Conservation (phyloP, 768 basidiomycete genomes). For the Leccinum uliginosum region DNA sequence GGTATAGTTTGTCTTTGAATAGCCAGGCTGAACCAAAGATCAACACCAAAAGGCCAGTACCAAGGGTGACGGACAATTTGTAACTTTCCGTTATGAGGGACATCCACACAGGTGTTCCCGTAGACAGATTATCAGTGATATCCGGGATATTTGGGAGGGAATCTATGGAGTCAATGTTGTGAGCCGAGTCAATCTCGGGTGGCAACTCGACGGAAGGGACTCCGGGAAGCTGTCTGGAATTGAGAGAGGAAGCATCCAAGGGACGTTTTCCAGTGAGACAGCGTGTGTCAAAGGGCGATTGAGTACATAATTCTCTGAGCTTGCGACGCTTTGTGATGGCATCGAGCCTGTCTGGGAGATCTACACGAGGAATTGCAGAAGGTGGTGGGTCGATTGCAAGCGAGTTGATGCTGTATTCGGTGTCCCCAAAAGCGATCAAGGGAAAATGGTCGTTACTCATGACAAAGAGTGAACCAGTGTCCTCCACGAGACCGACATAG, state of each 20-base stretch:
- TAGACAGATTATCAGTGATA: slow-evolving; percentile 14
- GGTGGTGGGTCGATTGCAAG: slow-evolving; percentile 35
- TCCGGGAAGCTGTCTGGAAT: slow-evolving; percentile 58
- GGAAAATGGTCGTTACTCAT: slow-evolving; percentile 83
- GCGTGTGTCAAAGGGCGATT: slow-evolving; percentile 42
- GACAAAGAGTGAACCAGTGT: slow-evolving; percentile 73
- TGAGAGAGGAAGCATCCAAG: slow-evolving; percentile 45
- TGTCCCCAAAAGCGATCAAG: slow-evolving; percentile 67
- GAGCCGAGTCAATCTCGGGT: slow-evolving; percentile 19
- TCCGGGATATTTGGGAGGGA: slow-evolving; percentile 15
- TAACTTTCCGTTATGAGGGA: slow-evolving; percentile 12
- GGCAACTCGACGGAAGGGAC: slow-evolving; percentile 38
- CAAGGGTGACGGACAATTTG: slow-evolving; percentile 13
- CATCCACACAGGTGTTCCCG: slow-evolving; percentile 10
- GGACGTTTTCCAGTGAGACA: slow-evolving; percentile 62
- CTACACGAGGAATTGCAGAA: slow-evolving; percentile 26
- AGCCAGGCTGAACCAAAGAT: slow-evolving; percentile 23
- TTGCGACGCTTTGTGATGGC: slow-evolving; percentile 42
- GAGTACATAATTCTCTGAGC: slow-evolving; percentile 36
- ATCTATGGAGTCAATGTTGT: slow-evolving; percentile 12
- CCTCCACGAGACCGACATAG: slow-evolving; percentile 76
- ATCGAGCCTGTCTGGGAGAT: slow-evolving; percentile 42
- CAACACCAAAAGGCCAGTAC: slow-evolving; percentile 22
- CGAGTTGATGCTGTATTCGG: slow-evolving; percentile 31
- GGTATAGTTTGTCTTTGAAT: slow-evolving; percentile 19